Evolutionary conservation across 2,329 filamentous ascomycete genomes (phyloP).

Genomic region (Exophiala viscosa): DNA sequence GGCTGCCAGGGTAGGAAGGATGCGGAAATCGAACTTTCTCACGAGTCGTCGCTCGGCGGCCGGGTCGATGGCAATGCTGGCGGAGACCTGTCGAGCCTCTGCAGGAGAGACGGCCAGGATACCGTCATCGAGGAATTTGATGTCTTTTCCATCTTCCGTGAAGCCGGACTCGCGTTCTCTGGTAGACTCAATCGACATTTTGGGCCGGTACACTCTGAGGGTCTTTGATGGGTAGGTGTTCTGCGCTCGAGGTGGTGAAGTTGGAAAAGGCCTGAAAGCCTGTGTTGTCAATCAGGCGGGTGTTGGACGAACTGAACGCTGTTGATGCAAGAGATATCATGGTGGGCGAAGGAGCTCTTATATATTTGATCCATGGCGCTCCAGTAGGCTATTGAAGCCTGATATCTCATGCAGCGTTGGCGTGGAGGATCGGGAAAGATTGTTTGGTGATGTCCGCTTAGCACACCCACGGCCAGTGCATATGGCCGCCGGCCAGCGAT

Average conservation of each 20-base stretch:
- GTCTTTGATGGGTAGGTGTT: not conserved
- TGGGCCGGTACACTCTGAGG: not conserved
- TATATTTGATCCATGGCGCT: no score
- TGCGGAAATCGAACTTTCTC: constrained; percentile 53
- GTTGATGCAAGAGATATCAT: no score
- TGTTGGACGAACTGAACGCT: no score
- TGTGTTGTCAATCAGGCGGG: no score
- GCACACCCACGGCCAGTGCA: not conserved
- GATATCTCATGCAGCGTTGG: no score
- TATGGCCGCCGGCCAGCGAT: not conserved
- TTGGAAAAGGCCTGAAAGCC: not conserved
- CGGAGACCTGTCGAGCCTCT: constrained; percentile 5
- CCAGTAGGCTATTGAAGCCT: no score
- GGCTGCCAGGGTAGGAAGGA: constrained; percentile 56
- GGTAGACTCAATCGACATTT: constrained; percentile 7
- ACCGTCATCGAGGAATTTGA: constrained; percentile 5
- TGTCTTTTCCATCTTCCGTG: constrained; percentile 8
- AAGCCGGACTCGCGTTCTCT: not conserved
- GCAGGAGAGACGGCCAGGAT: not conserved
- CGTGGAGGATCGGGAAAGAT: not conserved
- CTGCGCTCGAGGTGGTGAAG: not conserved
- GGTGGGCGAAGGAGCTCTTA: no score
- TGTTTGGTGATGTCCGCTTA: not conserved
- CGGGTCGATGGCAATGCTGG: constrained; percentile 36
- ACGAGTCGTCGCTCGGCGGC: constrained; percentile 49